A percentile compares a stretch with the other conserved stretches of the same genome.
Evolutionary conservation across 2,329 filamentous ascomycete species (phyloP).

Genomic region (Cordyceps cicadae): DNA sequence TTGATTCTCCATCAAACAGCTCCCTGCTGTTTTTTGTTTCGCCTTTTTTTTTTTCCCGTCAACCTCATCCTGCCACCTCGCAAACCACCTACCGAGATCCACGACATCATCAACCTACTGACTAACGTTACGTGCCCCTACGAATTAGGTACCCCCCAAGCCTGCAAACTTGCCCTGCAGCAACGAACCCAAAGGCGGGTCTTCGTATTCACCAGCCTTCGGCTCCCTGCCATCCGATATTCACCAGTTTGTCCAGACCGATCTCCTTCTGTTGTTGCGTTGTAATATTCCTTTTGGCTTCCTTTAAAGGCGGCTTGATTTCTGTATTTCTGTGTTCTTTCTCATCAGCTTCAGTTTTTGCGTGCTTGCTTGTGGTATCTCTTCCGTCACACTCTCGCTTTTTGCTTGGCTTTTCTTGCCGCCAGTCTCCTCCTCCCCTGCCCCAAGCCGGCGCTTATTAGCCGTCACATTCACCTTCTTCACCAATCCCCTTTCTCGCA

Average conservation of each 20-base stretch:
- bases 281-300: neutral
- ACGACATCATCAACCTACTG: neutral
- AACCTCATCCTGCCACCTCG: neutral
- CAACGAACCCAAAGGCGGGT: constrained; percentile 5
- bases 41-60: neutral
- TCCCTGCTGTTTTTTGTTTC: neutral
- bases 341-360: neutral
- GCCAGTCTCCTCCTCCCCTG: neutral
- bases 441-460: constrained; percentile 1
- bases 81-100: neutral
- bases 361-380: neutral
- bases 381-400: neutral
- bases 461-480: neutral
- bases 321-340: neutral
- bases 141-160: neutral
- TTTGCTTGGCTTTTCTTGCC: neutral
- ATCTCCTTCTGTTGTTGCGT: neutral
- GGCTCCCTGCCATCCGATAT: constrained; percentile 7
- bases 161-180: neutral
- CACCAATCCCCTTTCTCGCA: neutral
- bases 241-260: neutral
- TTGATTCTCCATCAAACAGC: constrained; percentile 1
- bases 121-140: neutral
- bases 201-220: constrained; percentile 11
- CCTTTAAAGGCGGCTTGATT: neutral